Evolutionary conservation across 495 filamentous ascomycete species (phyloP).

Genomic region (Penicillium cosmopolitanum): DNA sequence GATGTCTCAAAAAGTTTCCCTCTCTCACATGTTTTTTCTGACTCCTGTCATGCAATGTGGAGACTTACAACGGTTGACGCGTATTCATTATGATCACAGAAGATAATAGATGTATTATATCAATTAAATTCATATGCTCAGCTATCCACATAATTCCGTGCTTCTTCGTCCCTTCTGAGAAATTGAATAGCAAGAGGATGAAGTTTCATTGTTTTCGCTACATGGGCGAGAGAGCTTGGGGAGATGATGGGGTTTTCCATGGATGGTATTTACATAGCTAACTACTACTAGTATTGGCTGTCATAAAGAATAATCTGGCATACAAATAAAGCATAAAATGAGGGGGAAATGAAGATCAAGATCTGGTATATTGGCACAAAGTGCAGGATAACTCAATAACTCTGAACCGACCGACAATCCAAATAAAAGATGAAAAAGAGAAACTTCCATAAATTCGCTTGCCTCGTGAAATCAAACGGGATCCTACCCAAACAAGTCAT

Average conservation of each 20-base stretch:
- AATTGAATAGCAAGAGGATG: too few relatives aligned
- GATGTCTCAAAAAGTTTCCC: background rate
- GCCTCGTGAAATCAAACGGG: conserved; percentile 10
- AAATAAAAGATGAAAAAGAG: conserved; percentile 2
- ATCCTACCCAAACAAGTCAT: conserved; percentile 18
- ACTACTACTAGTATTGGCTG: too few relatives aligned
- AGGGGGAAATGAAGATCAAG: background rate
- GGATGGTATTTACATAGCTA: too few relatives aligned
- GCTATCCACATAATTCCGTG: too few relatives aligned
- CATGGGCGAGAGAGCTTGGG: too few relatives aligned
- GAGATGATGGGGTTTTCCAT: too few relatives aligned
- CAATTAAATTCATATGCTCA: too few relatives aligned
- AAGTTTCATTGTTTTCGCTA: too few relatives aligned
- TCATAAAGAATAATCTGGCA: too few relatives aligned
- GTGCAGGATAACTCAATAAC: conserved; percentile 5
- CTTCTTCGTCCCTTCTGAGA: too few relatives aligned
- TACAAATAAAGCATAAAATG: background rate
- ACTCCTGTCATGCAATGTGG: background rate
- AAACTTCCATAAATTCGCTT: conserved; percentile 5
- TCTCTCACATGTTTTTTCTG: background rate
- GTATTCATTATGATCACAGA: background rate
- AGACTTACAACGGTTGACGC: background rate
- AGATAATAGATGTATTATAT: too few relatives aligned
- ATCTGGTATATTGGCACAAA: conserved; percentile 5
- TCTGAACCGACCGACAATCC: conserved; percentile 4